Base-by-base conservation (phyloP, 306 rosid species). In the Canavalia ensiformis region DNA sequence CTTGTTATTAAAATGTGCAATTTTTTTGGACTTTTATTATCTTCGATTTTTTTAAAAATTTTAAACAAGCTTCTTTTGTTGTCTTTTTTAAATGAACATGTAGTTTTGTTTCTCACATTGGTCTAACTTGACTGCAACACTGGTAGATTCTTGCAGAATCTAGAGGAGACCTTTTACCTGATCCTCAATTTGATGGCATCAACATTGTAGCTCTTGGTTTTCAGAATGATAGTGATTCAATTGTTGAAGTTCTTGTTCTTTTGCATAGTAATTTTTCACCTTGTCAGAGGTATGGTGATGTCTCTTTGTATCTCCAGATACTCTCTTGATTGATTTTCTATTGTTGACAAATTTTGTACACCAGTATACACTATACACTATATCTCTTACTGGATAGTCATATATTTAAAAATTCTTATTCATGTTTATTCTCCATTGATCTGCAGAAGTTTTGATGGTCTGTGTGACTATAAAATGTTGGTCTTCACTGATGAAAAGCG, bases 151-250 rank as follows among this genome's bases (percentile, higher is more conserved):
- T 89, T 83, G 95, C 97, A 58, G 92, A 93, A 83, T 95, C 95
- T 46, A 92, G 99, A 81, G 97, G 90, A 82, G 94, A 89, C 83
- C 94, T 92, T 78, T 86, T 87, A 79, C 95, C 99, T 51, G 88
- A 95, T 86, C 99, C 99, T 76, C 92, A 74, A 72, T 83, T 89
- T 88, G 99, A 95, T 86, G 86, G 93, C 45, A 76, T 92, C 84
- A 91, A 88, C 82, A 55, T 87, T 60, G 83, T 95, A 76, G 90
- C 88, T 77, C 93, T 94, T 60, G 91, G 89, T 51, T 51, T 92
- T 87, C 97, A 89, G 87, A 89, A 85, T 84, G 98, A 94, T 52
- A 54, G 78, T 77, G 90, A 85, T 58, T 58, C 86, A 75, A n/a
- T 11, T 68, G 33, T 87, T 72, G 95, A 92, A 73, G 86, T 91